Evolutionary conservation across 371 early-diverging fungal genomes (phyloP).

Genomic region (Chytridium lagenaria): DNA sequence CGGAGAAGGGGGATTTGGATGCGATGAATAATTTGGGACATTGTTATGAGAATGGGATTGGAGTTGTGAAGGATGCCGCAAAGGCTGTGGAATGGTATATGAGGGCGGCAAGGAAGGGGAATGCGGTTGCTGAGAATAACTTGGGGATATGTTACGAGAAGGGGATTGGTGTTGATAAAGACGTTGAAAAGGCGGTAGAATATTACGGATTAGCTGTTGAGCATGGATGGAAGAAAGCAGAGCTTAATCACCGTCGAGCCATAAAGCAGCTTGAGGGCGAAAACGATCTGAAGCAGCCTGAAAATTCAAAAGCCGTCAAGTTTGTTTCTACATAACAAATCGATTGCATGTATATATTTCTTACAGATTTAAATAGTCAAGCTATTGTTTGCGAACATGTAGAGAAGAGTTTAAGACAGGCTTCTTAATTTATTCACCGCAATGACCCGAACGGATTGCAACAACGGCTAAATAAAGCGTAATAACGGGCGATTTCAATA

Average conservation of each 20-base stretch:
- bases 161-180: conserved; percentile 20
- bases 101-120: conserved; percentile 12
- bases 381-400: no score
- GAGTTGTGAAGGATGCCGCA: neutral
- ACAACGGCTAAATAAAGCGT: no score
- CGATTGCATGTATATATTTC: no score
- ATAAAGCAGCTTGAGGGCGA: neutral
- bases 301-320: no score
- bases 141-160: conserved; percentile 19
- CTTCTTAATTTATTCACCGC: no score
- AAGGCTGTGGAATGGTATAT: conserved; percentile 17
- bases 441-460: no score
- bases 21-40: conserved; percentile 43
- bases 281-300: no score
- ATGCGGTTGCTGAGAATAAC: conserved; percentile 16
- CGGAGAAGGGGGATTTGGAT: conserved; percentile 25
- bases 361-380: no score
- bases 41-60: conserved; percentile 37
- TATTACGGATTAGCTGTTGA: conserved; percentile 14
- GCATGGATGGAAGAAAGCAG: conserved; percentile 18
- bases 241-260: neutral
- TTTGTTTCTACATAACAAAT: no score
- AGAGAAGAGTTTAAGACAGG: no score
- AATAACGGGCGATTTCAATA: no score
- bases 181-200: conserved; percentile 6